phyloP scores from a whole-genome alignment of 768 basidiomycete genomes.

The Wakefieldia striispora region DNA sequence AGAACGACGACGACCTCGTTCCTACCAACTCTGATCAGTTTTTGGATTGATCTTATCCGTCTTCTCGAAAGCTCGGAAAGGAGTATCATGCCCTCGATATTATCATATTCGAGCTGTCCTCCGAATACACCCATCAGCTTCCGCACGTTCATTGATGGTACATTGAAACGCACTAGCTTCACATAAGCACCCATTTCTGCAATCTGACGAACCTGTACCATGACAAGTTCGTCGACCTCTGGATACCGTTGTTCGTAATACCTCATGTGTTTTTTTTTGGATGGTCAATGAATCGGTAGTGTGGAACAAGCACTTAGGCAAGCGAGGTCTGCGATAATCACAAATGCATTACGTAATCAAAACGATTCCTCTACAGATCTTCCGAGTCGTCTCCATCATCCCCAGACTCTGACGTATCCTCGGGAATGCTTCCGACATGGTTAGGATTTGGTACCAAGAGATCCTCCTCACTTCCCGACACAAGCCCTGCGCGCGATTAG shows the following conservation, averaged over 20 bases:
- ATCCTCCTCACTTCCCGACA: constrained; percentile 48
- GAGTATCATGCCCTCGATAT: constrained; percentile 99
- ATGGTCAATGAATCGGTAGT: background rate
- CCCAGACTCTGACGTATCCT: constrained; percentile 15
- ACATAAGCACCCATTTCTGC: constrained; percentile 99
- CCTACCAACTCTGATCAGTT: constrained; percentile 93
- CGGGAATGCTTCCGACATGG: constrained; percentile 32
- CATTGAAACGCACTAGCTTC: constrained; percentile 78
- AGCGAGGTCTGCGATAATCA: background rate
- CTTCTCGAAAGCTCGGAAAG: constrained; percentile 96
- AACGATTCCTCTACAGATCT: background rate
- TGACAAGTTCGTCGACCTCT: constrained; percentile 96
- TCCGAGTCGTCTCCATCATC: constrained; percentile 18
- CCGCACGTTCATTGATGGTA: background rate
- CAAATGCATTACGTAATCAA: constrained; percentile 8
- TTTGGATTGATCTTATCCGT: constrained; percentile 96
- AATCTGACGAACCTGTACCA: constrained; percentile 99
- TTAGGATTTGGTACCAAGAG: constrained; percentile 71
- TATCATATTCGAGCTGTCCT: constrained; percentile 92
- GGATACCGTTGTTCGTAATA: constrained; percentile 94
- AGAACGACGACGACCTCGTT: constrained; percentile 99
- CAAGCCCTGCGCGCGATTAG: constrained; percentile 6
- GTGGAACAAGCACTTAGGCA: too few species aligned
- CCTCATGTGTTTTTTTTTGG: constrained; percentile 52
- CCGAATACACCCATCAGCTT: background rate